These are phyloP conservation scores for Silene latifolia DNA, from an alignment of 148 eudicot species.

Conservation along the genomic window DNA sequence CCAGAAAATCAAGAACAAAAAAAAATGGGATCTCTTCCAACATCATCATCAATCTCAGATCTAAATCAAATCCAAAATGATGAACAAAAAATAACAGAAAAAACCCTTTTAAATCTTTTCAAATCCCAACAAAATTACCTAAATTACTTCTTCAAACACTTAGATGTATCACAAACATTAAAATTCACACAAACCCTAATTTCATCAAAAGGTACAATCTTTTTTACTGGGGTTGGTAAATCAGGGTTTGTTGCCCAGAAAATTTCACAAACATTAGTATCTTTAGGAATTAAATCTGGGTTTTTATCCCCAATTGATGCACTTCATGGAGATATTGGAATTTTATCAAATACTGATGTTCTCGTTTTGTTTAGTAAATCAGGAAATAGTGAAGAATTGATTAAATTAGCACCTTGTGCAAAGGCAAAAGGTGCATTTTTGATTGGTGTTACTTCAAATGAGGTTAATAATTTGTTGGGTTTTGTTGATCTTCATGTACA, in stretches of 20 bases:
- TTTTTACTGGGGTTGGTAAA: conserved; percentile 90
- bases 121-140: conserved; percentile 73
- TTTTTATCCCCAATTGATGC: conserved; percentile 84
- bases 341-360: conserved; percentile 39
- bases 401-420: conserved; percentile 76
- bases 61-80: background rate
- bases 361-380: conserved; percentile 79
- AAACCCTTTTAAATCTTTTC: conserved; percentile 58
- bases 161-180: conserved; percentile 65
- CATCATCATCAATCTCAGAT: conserved; percentile 16
- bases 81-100: conserved; percentile 22
- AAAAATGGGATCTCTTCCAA: conserved; percentile 33
- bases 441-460: conserved; percentile 65
- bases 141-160: conserved; percentile 71
- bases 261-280: conserved; percentile 83
- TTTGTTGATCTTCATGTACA: conserved; percentile 71
- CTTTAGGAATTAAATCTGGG: conserved; percentile 65
- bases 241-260: conserved; percentile 92
- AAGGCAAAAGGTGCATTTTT: conserved; percentile 74
- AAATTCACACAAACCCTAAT: conserved; percentile 71
- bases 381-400: conserved; percentile 74
- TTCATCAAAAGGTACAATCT: conserved; percentile 59
- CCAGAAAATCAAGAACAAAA: background rate
- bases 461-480: conserved; percentile 44
- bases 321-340: conserved; percentile 92